phyloP scores from a whole-genome alignment of 495 filamentous ascomycete genomes.

The Tuber brumale region DNA sequence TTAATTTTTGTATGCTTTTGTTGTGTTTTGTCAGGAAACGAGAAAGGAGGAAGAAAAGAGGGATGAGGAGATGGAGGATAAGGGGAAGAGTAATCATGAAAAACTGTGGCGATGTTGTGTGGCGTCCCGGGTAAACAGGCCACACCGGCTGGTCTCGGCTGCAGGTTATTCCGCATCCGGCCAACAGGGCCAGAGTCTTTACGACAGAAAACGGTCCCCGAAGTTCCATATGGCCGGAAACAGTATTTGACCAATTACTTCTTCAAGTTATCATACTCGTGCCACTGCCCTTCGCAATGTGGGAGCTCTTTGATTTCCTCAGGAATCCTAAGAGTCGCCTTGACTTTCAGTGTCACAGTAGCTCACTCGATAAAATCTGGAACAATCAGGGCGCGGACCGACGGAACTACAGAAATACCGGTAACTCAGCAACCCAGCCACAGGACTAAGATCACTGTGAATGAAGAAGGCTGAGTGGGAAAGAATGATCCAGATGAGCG shows the following conservation, averaged over 20 bases:
- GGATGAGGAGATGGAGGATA: constrained; percentile 42
- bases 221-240: background rate
- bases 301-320: background rate
- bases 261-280: no score
- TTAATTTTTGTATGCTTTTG: background rate
- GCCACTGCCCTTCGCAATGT: background rate
- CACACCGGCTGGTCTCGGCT: background rate
- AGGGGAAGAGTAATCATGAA: constrained; percentile 30
- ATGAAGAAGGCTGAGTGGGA: no score
- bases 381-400: background rate
- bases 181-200: background rate
- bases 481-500: no score
- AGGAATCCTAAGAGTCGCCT: background rate
- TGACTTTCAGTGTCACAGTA: background rate
- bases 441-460: no score
- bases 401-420: background rate
- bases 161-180: background rate
- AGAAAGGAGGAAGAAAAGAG: constrained; percentile 37
- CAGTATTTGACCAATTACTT: background rate
- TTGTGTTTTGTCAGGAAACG: background rate
- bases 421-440: no score
- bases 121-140: constrained; percentile 11
- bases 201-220: background rate
- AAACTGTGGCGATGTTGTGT: constrained; percentile 14
- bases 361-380: background rate